Evolutionary conservation across 2,329 filamentous ascomycete species (phyloP), one percentile per base, ranked within the genome.

Genomic region (Helicocarpus griseus): DNA sequence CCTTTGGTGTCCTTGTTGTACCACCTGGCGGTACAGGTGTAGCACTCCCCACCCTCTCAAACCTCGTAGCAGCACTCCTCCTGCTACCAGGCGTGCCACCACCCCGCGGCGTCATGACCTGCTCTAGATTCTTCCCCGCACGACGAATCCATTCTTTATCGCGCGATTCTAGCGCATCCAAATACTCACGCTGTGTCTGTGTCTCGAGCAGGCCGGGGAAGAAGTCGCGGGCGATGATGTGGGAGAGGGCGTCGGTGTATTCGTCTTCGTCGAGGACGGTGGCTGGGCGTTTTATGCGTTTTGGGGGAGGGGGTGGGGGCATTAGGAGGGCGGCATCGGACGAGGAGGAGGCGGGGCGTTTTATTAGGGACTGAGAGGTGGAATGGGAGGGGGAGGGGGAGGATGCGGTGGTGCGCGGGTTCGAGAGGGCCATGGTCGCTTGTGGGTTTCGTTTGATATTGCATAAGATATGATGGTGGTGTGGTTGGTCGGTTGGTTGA

Each of bases 141-240:
- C 83, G 89, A 14, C 82, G 78, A 56, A 97, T 96, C 91, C 93
- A 97, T 58, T 80, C 78, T 48, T 79, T 73, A 68, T 98, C 84
- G 53, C 85, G 85, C 14, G 90, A 95, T 7, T 95, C 89, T 7
- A 97, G 72, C 0, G 93, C 93, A 62, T 94, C 85, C 28, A 98
- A 76, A 60, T 96, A 97, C 61, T 98, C 93, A 65, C 89, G 84
- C 66, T 96, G 89, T 0, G 85, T 85, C 61, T 95, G 83, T 13
- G 83, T 84, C 66, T 97, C 89, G 4, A 90, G 73, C 0, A 98
- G 77, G 0, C 91, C 93, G 0, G 93, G 93, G 63, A 97, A 98
- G 74, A 95, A 98, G 74, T 98, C 93, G 58, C 93, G 83, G 8
- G 89, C 88, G 56, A 98, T 95, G 64, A 98, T 97, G 60, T 93